Evolutionary conservation across 2,329 filamentous ascomycete species (phyloP), one percentile per base, ranked within the genome.

Genomic region (Microcera coccophila): DNA sequence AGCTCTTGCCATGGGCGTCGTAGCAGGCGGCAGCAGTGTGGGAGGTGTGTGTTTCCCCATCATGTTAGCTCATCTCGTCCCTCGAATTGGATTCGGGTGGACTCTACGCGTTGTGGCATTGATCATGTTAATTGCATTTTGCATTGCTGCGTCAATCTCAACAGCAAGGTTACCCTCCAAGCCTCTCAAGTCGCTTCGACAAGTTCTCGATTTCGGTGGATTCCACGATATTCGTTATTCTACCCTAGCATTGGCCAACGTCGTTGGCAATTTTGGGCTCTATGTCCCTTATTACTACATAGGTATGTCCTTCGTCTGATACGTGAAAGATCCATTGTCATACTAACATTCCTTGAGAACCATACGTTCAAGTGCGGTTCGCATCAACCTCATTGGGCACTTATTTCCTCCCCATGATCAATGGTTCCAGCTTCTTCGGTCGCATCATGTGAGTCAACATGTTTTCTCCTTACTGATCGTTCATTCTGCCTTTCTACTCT

Each of bases 1-100:
- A 4, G 41, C 37, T n/a, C 32, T 44, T 14, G 41, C 41, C 7
- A 31, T 39, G 22, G 41, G 41, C 3, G 24, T 44, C 21, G 24
- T 44, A 5, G 36, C 41, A 10, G 37, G 41, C 17, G 36, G 31
- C 9, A 44, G 41, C 11, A 36, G 36, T 8, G 14, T 24, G 4
- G 41, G 31, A 4, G 41, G 36, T 5, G 14, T 32, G 8, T 36
- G 15, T 15, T 33, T 44, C 8, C 41, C 41, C 3, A 44, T 39
- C 24, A 9, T 28, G 14, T 28, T 28, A 9, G 9, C 24, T 9
- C 24, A 28, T 14, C 24, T 28, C 14, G 24, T 28, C 9, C 24
- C 24, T 9, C 24, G 24, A 9, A 28, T 28, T 14, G 24, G 24
- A 9, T 28, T 28, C 24, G 24, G 9, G 9, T 28, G 24, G 24